These are phyloP conservation scores for Boehmeria nivea DNA, from an alignment of 306 rosid genomes.

Conservation along the genomic window DNA sequence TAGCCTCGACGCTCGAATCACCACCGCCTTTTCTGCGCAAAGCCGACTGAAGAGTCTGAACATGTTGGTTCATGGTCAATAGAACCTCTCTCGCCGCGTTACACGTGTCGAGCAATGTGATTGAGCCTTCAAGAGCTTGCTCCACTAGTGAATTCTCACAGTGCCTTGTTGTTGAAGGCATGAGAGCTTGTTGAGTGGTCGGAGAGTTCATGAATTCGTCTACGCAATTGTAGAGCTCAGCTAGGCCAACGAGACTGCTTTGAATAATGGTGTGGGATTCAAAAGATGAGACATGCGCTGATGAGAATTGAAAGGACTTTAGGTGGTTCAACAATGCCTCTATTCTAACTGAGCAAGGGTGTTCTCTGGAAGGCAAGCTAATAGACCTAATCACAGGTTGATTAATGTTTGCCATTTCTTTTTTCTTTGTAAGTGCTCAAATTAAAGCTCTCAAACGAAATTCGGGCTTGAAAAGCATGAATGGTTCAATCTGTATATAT, in stretches of 20 bases:
- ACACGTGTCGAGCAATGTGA: slow-evolving; percentile 60
- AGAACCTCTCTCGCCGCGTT: slow-evolving; percentile 44
- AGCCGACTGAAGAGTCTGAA: slow-evolving; percentile 33
- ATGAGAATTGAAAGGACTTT: slow-evolving; percentile 22
- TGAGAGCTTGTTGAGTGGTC: slow-evolving; percentile 40
- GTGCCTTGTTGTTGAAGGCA: slow-evolving; percentile 28
- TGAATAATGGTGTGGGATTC: slow-evolving; percentile 43
- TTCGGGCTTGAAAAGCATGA: slow-evolving; percentile 18
- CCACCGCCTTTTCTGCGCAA: slow-evolving; percentile 22
- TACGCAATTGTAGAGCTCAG: slow-evolving; percentile 45
- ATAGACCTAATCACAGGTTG: slow-evolving; percentile 57
- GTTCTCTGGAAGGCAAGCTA: slow-evolving; percentile 56
- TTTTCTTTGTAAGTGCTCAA: no score
- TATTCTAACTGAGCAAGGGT: slow-evolving; percentile 36
- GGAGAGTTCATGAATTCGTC: slow-evolving; percentile 48
- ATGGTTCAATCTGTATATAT: slow-evolving; percentile 26
- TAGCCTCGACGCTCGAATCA: slow-evolving; percentile 11
- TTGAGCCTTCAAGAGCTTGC: slow-evolving; percentile 39
- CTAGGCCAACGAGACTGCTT: slow-evolving; percentile 34
- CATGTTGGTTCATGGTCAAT: slow-evolving; percentile 46
- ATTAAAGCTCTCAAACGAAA: no score
- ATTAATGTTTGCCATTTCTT: slow-evolving; percentile 21
- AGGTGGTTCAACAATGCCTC: slow-evolving; percentile 43
- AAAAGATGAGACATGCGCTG: background rate
- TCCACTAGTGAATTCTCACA: slow-evolving; percentile 36